These are phyloP conservation scores for Withania somnifera DNA, from an alignment of 305 asterid species.

Conservation along the genomic window DNA sequence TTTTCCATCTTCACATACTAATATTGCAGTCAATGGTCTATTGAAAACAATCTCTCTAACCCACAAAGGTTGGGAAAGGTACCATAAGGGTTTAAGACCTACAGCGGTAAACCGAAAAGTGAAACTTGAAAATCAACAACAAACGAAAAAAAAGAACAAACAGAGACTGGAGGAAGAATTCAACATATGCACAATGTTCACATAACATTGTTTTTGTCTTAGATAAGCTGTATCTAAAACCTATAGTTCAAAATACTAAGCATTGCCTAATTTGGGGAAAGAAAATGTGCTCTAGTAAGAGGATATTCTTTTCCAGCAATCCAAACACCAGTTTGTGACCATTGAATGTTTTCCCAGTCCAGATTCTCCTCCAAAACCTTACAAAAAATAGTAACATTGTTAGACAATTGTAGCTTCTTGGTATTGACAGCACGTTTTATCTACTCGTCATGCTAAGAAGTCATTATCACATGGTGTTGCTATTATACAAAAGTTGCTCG, in stretches of 20 bases:
- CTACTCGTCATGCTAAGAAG: background rate
- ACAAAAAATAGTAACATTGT: background rate
- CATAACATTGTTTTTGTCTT: background rate
- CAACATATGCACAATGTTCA: background rate
- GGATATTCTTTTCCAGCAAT: slow-evolving; percentile 72
- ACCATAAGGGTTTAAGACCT: background rate
- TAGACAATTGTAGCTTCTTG: background rate
- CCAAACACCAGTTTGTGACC: slow-evolving; percentile 84
- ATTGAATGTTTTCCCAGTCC: slow-evolving; percentile 86
- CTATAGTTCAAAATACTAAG: background rate
- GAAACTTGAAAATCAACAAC: background rate
- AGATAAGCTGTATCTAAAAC: background rate
- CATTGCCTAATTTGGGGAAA: slow-evolving; percentile 43
- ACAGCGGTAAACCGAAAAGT: background rate
- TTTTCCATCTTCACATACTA: too few relatives aligned
- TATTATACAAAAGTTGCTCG: background rate
- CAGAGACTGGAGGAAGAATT: background rate
- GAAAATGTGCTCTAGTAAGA: slow-evolving; percentile 87
- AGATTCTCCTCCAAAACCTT: slow-evolving; percentile 83
- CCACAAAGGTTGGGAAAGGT: too few relatives aligned
- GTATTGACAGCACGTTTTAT: background rate
- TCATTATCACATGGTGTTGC: background rate
- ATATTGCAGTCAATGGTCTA: too few relatives aligned
- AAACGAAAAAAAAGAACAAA: background rate
- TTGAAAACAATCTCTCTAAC: too few relatives aligned